Base-by-base conservation (phyloP, 2,329 filamentous ascomycete genomes). In the Graphilbum ipis-grandicollis region DNA sequence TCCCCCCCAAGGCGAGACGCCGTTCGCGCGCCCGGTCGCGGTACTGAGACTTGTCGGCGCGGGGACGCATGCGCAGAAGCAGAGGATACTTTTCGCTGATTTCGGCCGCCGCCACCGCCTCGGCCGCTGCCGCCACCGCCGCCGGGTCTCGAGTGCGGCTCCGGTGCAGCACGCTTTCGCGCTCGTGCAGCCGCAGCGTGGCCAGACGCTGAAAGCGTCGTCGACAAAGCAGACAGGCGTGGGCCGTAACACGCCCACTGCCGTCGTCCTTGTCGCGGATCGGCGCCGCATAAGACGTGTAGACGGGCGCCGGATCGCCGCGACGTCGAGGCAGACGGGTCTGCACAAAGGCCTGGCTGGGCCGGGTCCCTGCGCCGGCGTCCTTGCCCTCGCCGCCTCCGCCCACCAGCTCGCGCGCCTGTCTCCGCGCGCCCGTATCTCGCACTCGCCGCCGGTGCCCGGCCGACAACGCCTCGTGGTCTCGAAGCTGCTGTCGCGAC, bases 21-120 rank as follows among this genome's bases (percentile, higher is more conserved):
- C 78, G 66, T 52, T 81, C 75, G 47, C 69, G 74, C 6, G 78
- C 78, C 25, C 78, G 65, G 48, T 83, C 78, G 19, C 73, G 66
- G 49, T 78, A 79, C 44, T 61, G 60, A 5, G n/a, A n/a, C n/a
- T 30, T 31, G 13, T 28, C 25, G 8, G 31, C 3, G 25, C 36
- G n/a, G 14, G 41, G 43, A 1, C 43, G 44, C 32, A 41, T 41
- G 31, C 46, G 42, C 22, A 41, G 34, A 5, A 39, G 36, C 5
- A 40, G 10, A 15, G n/a, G n/a, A n/a, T n/a, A n/a, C n/a, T n/a
- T n/a, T n/a, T n/a, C n/a, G n/a, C n/a, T n/a, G n/a, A n/a, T 14
- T 3, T 3, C n/a, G 29, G 19, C 21, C 31, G 46, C 45, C 34
- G 56, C 55, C 22, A 56, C 56, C 9, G 56, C 45, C 5, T 47